These are phyloP conservation scores for Leccinum subfulvum DNA, from an alignment of 1,284 basidiomycete species.

Conservation along the genomic window DNA sequence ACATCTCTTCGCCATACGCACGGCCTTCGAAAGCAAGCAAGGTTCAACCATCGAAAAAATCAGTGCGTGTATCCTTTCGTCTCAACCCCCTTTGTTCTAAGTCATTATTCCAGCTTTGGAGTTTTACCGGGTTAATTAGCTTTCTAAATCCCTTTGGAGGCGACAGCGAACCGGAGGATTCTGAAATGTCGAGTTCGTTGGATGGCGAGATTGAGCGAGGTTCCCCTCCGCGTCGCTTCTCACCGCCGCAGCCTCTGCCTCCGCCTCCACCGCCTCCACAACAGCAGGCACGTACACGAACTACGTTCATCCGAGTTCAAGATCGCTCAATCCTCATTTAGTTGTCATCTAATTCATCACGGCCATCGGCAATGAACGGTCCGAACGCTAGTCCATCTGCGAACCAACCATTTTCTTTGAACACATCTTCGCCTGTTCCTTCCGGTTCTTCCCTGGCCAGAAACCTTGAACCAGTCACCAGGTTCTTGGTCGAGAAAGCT, in stretches of 20 bases:
- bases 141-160: constrained; percentile 48
- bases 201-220: constrained; percentile 31
- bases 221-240: constrained; percentile 23
- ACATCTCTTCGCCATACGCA: constrained; percentile 35
- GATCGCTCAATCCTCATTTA: constrained; percentile 30
- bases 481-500: constrained; percentile 44
- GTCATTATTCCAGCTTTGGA: constrained; percentile 46
- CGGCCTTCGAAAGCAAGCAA: constrained; percentile 27
- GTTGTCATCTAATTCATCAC: constrained; percentile 20
- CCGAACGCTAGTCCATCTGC: constrained; percentile 15
- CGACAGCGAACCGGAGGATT: constrained; percentile 22
- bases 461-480: constrained; percentile 45
- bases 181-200: constrained; percentile 20
- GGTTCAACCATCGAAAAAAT: constrained; percentile 38
- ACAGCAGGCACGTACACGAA: constrained; percentile 31
- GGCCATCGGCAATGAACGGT: constrained; percentile 17
- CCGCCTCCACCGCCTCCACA: constrained; percentile 19
- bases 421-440: constrained; percentile 13
- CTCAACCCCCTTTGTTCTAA: not conserved
- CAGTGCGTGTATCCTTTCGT: constrained; percentile 33
- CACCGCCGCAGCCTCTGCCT: constrained; percentile 19
- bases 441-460: constrained; percentile 34
- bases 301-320: constrained; percentile 22
- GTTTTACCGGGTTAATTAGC: constrained; percentile 44
- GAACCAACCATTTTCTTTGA: constrained; percentile 20